phyloP scores from a whole-genome alignment of 2,329 filamentous ascomycete species.

The Coniochaeta prunicola region DNA sequence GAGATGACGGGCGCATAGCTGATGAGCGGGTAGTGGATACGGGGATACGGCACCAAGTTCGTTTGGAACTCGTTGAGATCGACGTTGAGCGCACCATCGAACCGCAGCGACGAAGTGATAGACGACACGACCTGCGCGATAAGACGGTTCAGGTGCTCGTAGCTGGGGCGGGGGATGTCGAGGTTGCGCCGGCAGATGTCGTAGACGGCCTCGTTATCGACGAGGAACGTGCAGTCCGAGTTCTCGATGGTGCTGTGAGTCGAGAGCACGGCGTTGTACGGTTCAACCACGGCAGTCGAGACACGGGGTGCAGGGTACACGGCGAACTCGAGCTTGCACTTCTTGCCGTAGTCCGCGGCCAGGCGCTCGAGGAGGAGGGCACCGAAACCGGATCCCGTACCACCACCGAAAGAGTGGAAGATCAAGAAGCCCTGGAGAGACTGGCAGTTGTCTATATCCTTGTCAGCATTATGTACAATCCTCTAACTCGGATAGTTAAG shows the following conservation, averaged over 20 bases:
- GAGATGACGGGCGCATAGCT: slow-evolving; percentile 67
- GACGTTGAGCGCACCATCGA: slow-evolving; percentile 66
- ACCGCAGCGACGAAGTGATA: slow-evolving; percentile 65
- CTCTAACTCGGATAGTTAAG: not conserved
- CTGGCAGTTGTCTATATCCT: slow-evolving; percentile 58
- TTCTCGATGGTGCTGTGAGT: slow-evolving; percentile 72
- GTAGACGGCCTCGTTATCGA: slow-evolving; percentile 70
- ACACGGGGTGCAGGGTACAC: slow-evolving; percentile 65
- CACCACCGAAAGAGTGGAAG: slow-evolving; percentile 69
- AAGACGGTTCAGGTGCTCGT: slow-evolving; percentile 65
- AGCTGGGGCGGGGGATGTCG: slow-evolving; percentile 61
- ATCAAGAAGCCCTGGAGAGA: slow-evolving; percentile 67
- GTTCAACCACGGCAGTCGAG: slow-evolving; percentile 65
- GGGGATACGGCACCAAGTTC: slow-evolving; percentile 66
- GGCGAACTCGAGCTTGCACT: slow-evolving; percentile 69
- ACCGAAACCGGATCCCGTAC: slow-evolving; percentile 66
- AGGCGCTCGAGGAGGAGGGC: slow-evolving; percentile 66
- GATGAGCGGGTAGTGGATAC: slow-evolving; percentile 68
- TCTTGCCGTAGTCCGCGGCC: slow-evolving; percentile 68
- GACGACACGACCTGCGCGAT: slow-evolving; percentile 70
- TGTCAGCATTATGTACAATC: slow-evolving; percentile 10
- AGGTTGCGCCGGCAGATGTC: slow-evolving; percentile 68
- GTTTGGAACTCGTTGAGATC: slow-evolving; percentile 74
- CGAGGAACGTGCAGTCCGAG: slow-evolving; percentile 72
- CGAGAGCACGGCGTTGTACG: slow-evolving; percentile 67